phyloP scores from a whole-genome alignment of 768 basidiomycete genomes.

The Leccinum subtestaceum region DNA sequence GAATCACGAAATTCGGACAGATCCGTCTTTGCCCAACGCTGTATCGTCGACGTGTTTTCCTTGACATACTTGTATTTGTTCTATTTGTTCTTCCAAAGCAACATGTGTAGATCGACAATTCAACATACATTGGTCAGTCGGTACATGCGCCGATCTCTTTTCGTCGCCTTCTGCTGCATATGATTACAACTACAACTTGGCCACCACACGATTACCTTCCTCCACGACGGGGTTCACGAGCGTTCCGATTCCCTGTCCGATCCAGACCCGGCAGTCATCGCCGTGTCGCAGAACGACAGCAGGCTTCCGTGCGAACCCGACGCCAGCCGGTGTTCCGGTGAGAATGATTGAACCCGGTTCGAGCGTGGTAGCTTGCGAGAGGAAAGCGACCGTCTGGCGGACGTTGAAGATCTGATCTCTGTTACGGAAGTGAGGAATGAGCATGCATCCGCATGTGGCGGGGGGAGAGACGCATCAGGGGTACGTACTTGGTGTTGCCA shows the following conservation, averaged over 20 bases:
- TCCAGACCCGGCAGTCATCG: constrained; percentile 65
- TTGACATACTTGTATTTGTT: not conserved
- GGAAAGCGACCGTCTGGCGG: constrained; percentile 71
- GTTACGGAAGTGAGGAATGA: not conserved
- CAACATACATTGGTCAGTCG: not conserved
- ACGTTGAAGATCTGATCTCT: constrained; percentile 84
- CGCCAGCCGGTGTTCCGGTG: constrained; percentile 80
- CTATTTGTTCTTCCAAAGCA: not conserved
- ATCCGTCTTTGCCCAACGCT: not conserved
- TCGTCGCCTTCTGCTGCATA: not conserved
- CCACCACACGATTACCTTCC: constrained; percentile 41
- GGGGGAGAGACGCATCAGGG: too few species aligned
- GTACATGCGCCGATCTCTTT: not conserved
- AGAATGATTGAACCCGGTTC: constrained; percentile 79
- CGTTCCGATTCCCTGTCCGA: constrained; percentile 75
- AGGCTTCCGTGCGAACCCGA: constrained; percentile 75
- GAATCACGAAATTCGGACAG: not conserved
- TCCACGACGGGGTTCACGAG: constrained; percentile 77
- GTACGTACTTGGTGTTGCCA: constrained; percentile 64
- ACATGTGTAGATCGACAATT: not conserved
- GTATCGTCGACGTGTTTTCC: not conserved
- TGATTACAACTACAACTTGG: constrained; percentile 34
- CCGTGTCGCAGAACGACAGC: constrained; percentile 69
- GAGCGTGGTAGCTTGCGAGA: constrained; percentile 83
- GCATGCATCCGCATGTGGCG: too few species aligned